Evolutionary conservation across 2,329 filamentous ascomycete species (phyloP), one percentile per base, ranked within the genome.

Genomic region (Trichoderma semiorbis): DNA sequence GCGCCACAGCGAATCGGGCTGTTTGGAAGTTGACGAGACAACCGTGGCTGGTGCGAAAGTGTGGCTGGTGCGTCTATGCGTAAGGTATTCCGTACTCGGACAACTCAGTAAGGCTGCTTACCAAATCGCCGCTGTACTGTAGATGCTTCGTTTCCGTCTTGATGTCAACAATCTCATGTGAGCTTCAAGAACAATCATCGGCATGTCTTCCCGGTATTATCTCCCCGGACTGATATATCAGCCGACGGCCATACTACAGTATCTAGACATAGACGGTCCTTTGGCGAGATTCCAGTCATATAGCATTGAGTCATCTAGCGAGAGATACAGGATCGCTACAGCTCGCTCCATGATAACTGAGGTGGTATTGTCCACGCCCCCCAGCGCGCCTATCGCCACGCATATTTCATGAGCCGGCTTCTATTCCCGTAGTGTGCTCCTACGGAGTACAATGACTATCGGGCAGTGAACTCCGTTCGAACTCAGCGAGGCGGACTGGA

Each of bases 41-140:
- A 10, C 3, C 61, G 69, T 73, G 72, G 72, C 69, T 73, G n/a
- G 62, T 73, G 62, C 34, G 3, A 12, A 24, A 64, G 26, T 24
- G 62, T 64, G 62, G 62, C 62, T 64, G 12, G 39, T 50, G 62
- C 39, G 4, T 43, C n/a, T 50, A n/a, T n/a, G n/a, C n/a, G n/a
- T n/a, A n/a, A n/a, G n/a, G n/a, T n/a, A n/a, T 8, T 47, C 1
- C 43, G 7, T n/a, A 47, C 7, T 16, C 16, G 18, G 18, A 16
- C 16, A 34, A 3, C 32, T 14, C 7, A 11, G n/a, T 24, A 24
- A 21, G n/a, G 47, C 11, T 60, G 65, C 65, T 68, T 68, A 68
- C 14, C 36, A 60, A 68, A 60, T 21, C n/a, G 7, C n/a, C 18
- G 18, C 7, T 43, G 32, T 14, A 55, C 7, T 43, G 32, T 14